These are phyloP conservation scores for Aspergillus tanneri DNA, from an alignment of 2,329 filamentous ascomycete genomes.

Conservation along the genomic window DNA sequence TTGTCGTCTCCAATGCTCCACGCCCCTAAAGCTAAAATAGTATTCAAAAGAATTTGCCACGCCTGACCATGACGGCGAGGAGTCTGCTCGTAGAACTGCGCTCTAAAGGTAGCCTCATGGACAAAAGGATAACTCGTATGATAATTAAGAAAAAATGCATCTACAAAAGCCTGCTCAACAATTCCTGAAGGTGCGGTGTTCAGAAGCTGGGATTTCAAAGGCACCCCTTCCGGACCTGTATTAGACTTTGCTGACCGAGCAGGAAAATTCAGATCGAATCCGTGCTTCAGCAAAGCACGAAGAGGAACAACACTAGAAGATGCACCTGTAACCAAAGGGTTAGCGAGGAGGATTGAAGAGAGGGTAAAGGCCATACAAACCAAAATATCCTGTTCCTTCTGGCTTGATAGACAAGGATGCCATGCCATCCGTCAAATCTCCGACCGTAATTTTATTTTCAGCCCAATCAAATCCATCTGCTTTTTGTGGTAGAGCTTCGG, in stretches of 20 bases:
- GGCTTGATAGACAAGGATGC: constrained; percentile 42
- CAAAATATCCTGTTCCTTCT: constrained; percentile 43
- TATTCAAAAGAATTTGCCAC: constrained; percentile 49
- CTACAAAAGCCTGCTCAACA: constrained; percentile 43
- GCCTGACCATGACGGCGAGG: constrained; percentile 42
- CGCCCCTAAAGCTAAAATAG: constrained; percentile 47
- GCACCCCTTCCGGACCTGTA: constrained; percentile 27
- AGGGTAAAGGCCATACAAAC: constrained; percentile 18
- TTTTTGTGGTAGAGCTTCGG: constrained; percentile 47
- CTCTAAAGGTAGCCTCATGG: constrained; percentile 49
- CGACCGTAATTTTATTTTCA: constrained; percentile 40
- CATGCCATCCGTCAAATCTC: constrained; percentile 43
- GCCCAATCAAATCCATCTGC: constrained; percentile 42
- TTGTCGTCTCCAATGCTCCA: constrained; percentile 45
- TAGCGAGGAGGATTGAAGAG: constrained; percentile 1
- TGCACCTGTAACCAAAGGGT: constrained; percentile 25
- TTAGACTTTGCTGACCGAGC: constrained; percentile 27
- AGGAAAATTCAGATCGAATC: constrained; percentile 41
- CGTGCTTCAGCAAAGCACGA: constrained; percentile 40
- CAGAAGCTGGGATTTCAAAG: constrained; percentile 40
- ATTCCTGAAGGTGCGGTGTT: constrained; percentile 40
- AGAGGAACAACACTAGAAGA: constrained; percentile 43
- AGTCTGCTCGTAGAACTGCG: constrained; percentile 48
- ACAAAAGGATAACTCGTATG: constrained; percentile 50
- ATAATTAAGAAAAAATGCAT: constrained; percentile 50